Conservation (phyloP, 202 grass and related monocot species). For the Brachypodium distachyon region DNA sequence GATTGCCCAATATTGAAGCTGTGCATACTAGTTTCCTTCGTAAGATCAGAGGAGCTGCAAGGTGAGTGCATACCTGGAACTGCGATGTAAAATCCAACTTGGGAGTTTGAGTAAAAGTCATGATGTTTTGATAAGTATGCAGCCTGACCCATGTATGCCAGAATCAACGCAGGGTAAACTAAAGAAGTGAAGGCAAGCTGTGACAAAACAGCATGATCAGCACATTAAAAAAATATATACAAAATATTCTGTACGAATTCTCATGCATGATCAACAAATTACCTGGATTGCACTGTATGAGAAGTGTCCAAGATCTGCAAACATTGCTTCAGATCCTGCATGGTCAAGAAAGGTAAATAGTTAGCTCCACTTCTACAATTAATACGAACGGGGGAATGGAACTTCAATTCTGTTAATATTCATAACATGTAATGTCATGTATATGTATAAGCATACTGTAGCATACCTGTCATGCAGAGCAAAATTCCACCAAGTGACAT, state of each 20-base stretch:
- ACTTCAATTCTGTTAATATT: not conserved
- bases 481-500: constrained; percentile 99
- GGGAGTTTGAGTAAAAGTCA: constrained; percentile 61
- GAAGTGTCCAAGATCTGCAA: constrained; percentile 98
- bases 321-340: constrained; percentile 99
- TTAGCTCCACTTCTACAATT: not conserved
- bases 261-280: not conserved
- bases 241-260: not conserved
- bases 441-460: constrained; percentile 2
- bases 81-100: constrained; percentile 88
- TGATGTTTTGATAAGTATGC: constrained; percentile 85
- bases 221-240: not conserved
- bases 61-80: constrained; percentile 51
- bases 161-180: constrained; percentile 78
- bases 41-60: constrained; percentile 1
- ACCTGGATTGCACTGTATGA: constrained; percentile 97
- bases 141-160: constrained; percentile 95
- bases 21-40: not conserved
- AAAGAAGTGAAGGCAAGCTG: constrained; percentile 85
- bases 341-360: not conserved
- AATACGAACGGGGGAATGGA: not conserved
- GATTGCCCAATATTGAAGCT: not conserved
- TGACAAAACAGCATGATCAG: constrained; percentile 9
- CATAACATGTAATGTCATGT: not conserved
- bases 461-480: constrained; percentile 92